phyloP scores from a whole-genome alignment of 805 yeast genomes.

The Tetrapisispora phaffii region DNA sequence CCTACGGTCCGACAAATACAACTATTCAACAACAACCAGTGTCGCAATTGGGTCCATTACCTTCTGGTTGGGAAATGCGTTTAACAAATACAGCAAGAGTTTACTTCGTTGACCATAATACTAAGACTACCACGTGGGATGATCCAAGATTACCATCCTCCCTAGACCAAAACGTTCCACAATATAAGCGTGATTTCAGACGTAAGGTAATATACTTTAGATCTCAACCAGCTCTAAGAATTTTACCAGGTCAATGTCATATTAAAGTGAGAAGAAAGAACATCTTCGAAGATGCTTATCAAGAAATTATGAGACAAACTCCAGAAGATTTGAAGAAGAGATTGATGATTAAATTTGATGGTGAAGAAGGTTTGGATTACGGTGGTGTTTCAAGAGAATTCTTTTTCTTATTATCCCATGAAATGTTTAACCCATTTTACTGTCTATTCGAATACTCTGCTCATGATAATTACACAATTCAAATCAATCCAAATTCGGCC shows the following conservation, averaged over 20 bases:
- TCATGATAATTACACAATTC: constrained; percentile 94
- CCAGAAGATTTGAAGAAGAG: constrained; percentile 97
- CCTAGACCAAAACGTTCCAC: constrained; percentile 96
- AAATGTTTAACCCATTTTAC: constrained; percentile 97
- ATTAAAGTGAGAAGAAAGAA: constrained; percentile 95
- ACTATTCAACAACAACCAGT: constrained; percentile 97
- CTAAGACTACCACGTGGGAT: constrained; percentile 99
- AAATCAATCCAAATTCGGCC: constrained; percentile 93
- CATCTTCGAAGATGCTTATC: constrained; percentile 94
- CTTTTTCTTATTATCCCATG: constrained; percentile 92
- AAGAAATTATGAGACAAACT: constrained; percentile 97
- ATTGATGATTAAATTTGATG: constrained; percentile 95
- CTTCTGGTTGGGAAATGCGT: constrained; percentile 99
- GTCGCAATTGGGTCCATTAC: constrained; percentile 93
- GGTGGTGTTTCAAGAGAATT: constrained; percentile 99
- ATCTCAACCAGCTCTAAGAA: constrained; percentile 95
- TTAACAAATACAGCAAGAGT: constrained; percentile 97
- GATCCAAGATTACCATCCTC: constrained; percentile 98
- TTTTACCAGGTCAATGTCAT: constrained; percentile 97
- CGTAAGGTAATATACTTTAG: constrained; percentile 95
- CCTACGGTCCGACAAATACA: constrained; percentile 75
- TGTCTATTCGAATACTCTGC: constrained; percentile 96
- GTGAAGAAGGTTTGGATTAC: constrained; percentile 98
- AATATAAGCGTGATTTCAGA: constrained; percentile 97
- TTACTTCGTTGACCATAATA: constrained; percentile 96